Conservation (phyloP, 257 asterid genomes). For the Lithospermum erythrorhizon region DNA sequence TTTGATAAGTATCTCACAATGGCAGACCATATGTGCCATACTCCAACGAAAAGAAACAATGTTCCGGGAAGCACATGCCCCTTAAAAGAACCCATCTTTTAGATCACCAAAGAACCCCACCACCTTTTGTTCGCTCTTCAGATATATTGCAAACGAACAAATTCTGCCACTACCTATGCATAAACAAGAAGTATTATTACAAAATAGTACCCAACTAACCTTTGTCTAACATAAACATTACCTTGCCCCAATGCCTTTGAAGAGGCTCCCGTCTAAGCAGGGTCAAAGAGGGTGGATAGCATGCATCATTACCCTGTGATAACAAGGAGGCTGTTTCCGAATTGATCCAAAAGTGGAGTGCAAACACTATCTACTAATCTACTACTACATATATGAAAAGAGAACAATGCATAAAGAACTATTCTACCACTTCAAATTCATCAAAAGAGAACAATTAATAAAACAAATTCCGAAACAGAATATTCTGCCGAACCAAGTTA, state of each 20-base stretch:
- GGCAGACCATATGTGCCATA: slow-evolving; percentile 90
- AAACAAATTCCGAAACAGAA: neutral
- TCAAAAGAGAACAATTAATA: no score
- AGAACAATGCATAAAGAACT: no score
- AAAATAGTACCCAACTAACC: no score
- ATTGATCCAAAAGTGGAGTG: no score
- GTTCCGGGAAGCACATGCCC: slow-evolving; percentile 98
- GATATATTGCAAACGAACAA: neutral
- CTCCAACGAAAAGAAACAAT: slow-evolving; percentile 63
- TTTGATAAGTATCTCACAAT: slow-evolving; percentile 49
- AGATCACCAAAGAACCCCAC: slow-evolving; percentile 1
- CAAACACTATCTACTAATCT: no score
- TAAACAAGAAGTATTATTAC: neutral
- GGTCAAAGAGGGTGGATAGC: no score
- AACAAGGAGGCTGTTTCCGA: no score
- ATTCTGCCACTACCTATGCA: neutral
- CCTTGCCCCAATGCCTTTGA: no score
- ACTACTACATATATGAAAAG: no score
- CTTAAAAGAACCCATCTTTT: slow-evolving; percentile 75
- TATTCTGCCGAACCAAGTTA: neutral
- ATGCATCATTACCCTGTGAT: no score
- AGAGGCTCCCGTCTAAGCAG: no score
- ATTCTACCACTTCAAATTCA: neutral
- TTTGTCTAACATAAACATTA: no score
- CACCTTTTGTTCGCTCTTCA: neutral